Percentiles rank a stretch among this genome's conserved stretches.
Evolutionary conservation across 305 asterid species (phyloP).

Genomic region (Solanum hybrid): DNA sequence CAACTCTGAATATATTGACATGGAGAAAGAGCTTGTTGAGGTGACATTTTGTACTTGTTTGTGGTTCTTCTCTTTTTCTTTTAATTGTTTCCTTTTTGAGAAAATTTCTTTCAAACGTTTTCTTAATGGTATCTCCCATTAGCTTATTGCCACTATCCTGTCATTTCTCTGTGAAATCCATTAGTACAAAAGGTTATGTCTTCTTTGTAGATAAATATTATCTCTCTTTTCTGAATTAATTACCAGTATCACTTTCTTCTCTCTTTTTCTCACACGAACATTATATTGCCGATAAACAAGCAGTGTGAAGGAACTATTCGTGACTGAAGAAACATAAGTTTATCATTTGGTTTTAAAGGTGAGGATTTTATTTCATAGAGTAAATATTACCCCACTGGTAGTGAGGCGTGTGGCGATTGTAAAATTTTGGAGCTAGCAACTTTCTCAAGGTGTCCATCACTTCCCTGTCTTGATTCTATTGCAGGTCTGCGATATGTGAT

Average conservation of each 20-base stretch:
- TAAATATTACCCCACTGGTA: slow-evolving; percentile 26
- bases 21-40: slow-evolving; percentile 98
- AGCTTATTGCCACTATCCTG: background rate
- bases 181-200: slow-evolving; percentile 5
- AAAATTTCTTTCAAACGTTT: background rate
- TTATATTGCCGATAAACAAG: slow-evolving; percentile 47
- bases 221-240: slow-evolving; percentile 7
- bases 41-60: slow-evolving; percentile 28
- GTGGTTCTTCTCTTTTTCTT: background rate
- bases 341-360: slow-evolving; percentile 51
- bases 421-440: slow-evolving; percentile 30
- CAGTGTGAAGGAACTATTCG: slow-evolving; percentile 51
- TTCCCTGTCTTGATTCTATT: slow-evolving; percentile 68
- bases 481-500: slow-evolving; percentile 86
- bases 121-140: background rate
- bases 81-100: background rate
- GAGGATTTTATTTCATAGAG: slow-evolving; percentile 45
- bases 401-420: slow-evolving; percentile 37
- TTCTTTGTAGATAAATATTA: slow-evolving; percentile 10
- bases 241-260: slow-evolving; percentile 1
- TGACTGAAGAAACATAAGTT: slow-evolving; percentile 46
- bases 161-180: background rate
- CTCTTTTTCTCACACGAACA: slow-evolving; percentile 31
- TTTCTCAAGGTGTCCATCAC: slow-evolving; percentile 78
- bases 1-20: slow-evolving; percentile 77